Evolutionary conservation across 2,329 filamentous ascomycete species (phyloP).

Genomic region (Ophiosphaerella narmari): DNA sequence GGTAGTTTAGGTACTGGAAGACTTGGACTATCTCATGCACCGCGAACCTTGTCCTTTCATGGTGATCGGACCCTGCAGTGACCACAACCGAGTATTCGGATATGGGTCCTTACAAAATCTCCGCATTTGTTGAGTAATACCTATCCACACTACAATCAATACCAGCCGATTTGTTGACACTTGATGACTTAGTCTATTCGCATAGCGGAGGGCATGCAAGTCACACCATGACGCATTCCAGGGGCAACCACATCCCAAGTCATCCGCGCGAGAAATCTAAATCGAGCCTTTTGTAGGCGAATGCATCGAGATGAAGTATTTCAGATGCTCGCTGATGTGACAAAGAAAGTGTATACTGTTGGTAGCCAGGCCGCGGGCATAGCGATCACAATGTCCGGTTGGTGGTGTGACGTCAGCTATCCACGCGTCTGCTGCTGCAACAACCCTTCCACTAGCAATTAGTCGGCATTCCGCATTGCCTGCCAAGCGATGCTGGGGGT

Average conservation of each 20-base stretch:
- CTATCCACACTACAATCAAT: neutral
- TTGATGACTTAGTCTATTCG: neutral
- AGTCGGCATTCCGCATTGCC: too few relatives aligned
- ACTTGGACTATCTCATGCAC: neutral
- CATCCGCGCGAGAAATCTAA: neutral
- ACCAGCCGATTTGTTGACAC: neutral
- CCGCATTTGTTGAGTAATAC: neutral
- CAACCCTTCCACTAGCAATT: too few relatives aligned
- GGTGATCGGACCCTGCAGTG: slow-evolving; percentile 2
- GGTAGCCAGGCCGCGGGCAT: too few relatives aligned
- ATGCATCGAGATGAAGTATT: too few relatives aligned
- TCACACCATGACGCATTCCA: neutral
- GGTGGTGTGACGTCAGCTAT: too few relatives aligned
- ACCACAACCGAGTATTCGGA: neutral
- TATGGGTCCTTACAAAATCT: neutral
- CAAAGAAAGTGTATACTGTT: too few relatives aligned
- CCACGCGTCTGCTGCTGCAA: too few relatives aligned
- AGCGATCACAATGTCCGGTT: too few relatives aligned
- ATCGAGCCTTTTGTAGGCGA: too few relatives aligned
- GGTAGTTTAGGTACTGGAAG: too few relatives aligned
- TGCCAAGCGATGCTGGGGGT: too few relatives aligned
- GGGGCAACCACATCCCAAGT: neutral
- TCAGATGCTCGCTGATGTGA: too few relatives aligned
- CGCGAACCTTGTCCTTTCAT: neutral
- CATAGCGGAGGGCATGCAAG: neutral